Conservation (phyloP, 495 filamentous ascomycete species). For the Cercophora newfieldiana region DNA sequence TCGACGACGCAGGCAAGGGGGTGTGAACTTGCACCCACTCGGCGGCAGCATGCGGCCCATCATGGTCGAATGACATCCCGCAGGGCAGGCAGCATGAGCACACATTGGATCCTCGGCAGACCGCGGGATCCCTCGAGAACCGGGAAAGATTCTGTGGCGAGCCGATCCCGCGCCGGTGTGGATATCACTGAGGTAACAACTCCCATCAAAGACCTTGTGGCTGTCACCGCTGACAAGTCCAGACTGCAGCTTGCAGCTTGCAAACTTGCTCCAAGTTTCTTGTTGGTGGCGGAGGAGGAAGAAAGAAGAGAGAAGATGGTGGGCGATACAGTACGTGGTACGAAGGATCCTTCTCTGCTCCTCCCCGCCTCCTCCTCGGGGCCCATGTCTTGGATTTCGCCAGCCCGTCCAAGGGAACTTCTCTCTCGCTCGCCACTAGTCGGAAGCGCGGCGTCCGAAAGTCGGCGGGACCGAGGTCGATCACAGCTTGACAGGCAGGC, state of each 20-base stretch:
- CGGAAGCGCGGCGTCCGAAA: not conserved
- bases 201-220: not conserved
- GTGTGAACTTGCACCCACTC: not conserved
- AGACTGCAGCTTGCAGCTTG: not conserved
- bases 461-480: not conserved
- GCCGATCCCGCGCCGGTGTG: not conserved
- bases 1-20: not conserved
- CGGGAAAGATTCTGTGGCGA: not conserved
- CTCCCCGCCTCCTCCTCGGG: not conserved
- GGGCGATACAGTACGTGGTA: not conserved
- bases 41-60: not conserved
- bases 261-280: not conserved
- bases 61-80: not conserved
- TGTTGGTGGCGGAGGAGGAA: not conserved
- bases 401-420: not conserved
- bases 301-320: not conserved
- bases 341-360: not conserved
- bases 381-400: not conserved
- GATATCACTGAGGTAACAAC: not conserved
- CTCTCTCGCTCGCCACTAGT: not conserved
- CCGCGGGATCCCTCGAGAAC: not conserved
- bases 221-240: not conserved
- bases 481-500: not conserved
- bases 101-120: not conserved
- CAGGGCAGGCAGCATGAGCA: not conserved